These are phyloP conservation scores for Penicillium griseofulvum DNA, from an alignment of 2,329 filamentous ascomycete species.

Conservation along the genomic window DNA sequence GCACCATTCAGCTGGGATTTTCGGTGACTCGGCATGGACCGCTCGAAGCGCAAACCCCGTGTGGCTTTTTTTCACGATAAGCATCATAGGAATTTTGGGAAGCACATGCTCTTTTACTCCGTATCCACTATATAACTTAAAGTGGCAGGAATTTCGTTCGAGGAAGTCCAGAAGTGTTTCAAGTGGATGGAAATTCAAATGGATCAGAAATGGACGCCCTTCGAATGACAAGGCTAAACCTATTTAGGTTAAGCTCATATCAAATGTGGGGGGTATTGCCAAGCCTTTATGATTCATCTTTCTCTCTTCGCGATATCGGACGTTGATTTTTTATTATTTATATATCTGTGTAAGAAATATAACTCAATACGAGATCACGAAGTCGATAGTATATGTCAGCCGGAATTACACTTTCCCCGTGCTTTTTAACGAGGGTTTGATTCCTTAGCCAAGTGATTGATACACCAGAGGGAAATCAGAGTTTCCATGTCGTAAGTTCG, in stretches of 20 bases:
- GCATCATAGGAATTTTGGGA: neutral
- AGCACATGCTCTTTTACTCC: neutral
- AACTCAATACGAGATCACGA: neutral
- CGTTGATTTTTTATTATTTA: neutral
- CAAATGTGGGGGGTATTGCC: neutral
- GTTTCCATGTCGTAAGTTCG: no score
- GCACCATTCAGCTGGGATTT: constrained; percentile 10
- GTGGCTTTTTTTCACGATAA: neutral
- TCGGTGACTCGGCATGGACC: constrained; percentile 10
- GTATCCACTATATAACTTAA: neutral
- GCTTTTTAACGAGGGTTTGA: no score
- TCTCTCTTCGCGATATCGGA: constrained; percentile 6
- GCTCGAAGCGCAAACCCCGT: neutral
- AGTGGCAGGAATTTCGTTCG: neutral
- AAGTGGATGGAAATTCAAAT: constrained; percentile 7
- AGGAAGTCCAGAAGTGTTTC: constrained; percentile 4
- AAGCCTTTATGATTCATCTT: constrained; percentile 9
- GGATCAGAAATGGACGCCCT: constrained; percentile 23
- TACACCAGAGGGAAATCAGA: no score
- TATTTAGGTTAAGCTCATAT: constrained; percentile 9
- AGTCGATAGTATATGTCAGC: neutral
- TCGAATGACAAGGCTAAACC: constrained; percentile 32
- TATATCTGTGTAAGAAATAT: neutral
- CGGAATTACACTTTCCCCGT: no score
- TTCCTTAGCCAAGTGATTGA: no score